Percentiles rank a stretch among this genome's conserved stretches.
phyloP scores from a whole-genome alignment of 805 yeast species.

The Candida vaughaniae region DNA sequence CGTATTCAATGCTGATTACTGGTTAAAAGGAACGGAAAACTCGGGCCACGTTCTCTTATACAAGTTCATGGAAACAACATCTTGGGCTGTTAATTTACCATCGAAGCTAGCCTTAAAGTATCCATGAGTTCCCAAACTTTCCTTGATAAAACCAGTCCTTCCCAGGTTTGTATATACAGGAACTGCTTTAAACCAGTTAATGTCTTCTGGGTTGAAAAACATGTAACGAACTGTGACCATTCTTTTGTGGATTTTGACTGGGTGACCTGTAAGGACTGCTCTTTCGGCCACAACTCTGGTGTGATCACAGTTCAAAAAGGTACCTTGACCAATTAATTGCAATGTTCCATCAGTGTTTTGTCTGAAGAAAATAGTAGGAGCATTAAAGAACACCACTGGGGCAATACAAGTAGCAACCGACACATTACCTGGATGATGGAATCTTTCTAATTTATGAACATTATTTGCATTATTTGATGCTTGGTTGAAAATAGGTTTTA shows the following conservation, averaged over 20 bases:
- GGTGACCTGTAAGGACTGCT: slow-evolving; percentile 87
- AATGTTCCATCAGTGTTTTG: slow-evolving; percentile 49
- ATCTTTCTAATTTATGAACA: slow-evolving; percentile 83
- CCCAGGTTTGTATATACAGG: slow-evolving; percentile 93
- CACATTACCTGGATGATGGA: slow-evolving; percentile 69
- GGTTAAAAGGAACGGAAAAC: slow-evolving; percentile 19
- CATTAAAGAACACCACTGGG: slow-evolving; percentile 79
- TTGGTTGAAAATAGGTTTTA: slow-evolving; percentile 81
- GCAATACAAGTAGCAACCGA: slow-evolving; percentile 83
- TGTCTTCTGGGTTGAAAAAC: slow-evolving; percentile 93
- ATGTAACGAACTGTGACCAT: slow-evolving; percentile 93
- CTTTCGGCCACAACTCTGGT: slow-evolving; percentile 84
- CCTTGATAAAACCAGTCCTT: slow-evolving; percentile 91
- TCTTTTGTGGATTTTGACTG: slow-evolving; percentile 89
- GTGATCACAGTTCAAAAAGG: slow-evolving; percentile 83
- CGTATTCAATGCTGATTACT: too few relatives aligned
- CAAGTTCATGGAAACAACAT: slow-evolving; percentile 88
- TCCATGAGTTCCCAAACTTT: slow-evolving; percentile 96
- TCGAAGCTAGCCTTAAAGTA: slow-evolving; percentile 95
- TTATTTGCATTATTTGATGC: slow-evolving; percentile 75
- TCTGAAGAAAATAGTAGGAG: slow-evolving; percentile 84
- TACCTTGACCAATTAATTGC: slow-evolving; percentile 84
- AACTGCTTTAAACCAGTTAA: slow-evolving; percentile 83
- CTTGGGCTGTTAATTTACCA: slow-evolving; percentile 86
- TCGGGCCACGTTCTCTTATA: slow-evolving; percentile 94